Percentiles rank a stretch among this genome's conserved stretches.
These are phyloP conservation scores for Microsporum ferrugineum DNA, from an alignment of 2,329 filamentous ascomycete genomes.

Conservation along the genomic window DNA sequence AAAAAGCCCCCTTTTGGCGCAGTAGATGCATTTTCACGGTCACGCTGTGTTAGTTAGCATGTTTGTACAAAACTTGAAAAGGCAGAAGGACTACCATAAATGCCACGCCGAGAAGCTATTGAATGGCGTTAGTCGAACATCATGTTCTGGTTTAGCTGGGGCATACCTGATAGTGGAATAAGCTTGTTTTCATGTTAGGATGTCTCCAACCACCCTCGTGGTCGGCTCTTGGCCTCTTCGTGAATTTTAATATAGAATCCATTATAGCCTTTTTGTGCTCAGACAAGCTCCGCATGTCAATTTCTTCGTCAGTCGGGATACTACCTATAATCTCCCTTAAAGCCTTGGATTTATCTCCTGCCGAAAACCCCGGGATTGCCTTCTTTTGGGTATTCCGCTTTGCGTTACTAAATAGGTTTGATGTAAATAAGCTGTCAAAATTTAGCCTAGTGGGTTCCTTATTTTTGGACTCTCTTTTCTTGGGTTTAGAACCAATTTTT, in stretches of 20 bases:
- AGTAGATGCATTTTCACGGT: constrained; percentile 19
- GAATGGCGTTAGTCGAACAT: constrained; percentile 5
- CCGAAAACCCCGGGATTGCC: constrained; percentile 18
- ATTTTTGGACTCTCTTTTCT: background rate
- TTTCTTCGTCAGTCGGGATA: constrained; percentile 21
- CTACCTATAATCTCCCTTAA: constrained; percentile 23
- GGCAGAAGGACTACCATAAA: constrained; percentile 23
- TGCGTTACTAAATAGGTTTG: constrained; percentile 8
- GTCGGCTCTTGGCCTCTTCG: constrained; percentile 18
- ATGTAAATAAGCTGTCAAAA: constrained; percentile 9
- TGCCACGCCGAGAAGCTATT: constrained; percentile 22
- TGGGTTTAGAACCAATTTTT: background rate
- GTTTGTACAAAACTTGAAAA: background rate
- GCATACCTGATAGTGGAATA: constrained; percentile 28
- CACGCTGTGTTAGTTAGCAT: constrained; percentile 16
- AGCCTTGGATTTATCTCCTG: constrained; percentile 21
- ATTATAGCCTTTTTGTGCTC: constrained; percentile 20
- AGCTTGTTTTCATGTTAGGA: constrained; percentile 22
- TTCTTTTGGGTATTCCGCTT: constrained; percentile 17
- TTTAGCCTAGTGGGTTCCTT: constrained; percentile 2
- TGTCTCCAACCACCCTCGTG: constrained; percentile 25
- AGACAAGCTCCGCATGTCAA: constrained; percentile 17
- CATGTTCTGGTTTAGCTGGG: background rate
- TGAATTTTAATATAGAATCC: constrained; percentile 23
- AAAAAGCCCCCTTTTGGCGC: constrained; percentile 27